Evolutionary conservation across 495 filamentous ascomycete species (phyloP).

Genomic region (Talaromyces proteolyticus): DNA sequence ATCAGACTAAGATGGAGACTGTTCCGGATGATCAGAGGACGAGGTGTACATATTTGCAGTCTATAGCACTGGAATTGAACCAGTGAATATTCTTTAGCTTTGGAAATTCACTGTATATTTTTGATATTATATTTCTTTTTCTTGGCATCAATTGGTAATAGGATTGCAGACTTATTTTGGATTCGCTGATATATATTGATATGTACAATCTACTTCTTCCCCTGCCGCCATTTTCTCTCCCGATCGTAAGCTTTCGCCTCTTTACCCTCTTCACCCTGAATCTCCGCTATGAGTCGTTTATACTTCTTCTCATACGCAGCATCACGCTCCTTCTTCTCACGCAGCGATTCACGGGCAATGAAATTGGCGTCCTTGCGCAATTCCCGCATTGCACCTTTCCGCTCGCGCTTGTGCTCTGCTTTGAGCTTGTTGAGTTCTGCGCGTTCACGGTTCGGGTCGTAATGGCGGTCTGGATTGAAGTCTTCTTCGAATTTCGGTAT

Average conservation of each 20-base stretch:
- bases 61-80: conserved; percentile 42
- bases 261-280: conserved; percentile 86
- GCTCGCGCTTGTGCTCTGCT: conserved; percentile 88
- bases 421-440: conserved; percentile 73
- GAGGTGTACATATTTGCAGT: conserved; percentile 48
- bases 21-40: conserved; percentile 36
- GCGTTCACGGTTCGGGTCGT: conserved; percentile 87
- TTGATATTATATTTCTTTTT: not conserved
- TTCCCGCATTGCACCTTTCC: conserved; percentile 91
- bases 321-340: conserved; percentile 88
- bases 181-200: no score
- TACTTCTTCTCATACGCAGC: conserved; percentile 91
- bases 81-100: conserved; percentile 29
- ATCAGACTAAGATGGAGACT: conserved; percentile 52
- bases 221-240: conserved; percentile 65
- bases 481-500: conserved; percentile 96
- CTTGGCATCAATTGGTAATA: no score
- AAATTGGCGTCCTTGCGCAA: conserved; percentile 91
- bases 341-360: conserved; percentile 79
- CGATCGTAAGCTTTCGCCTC: conserved; percentile 85
- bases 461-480: conserved; percentile 92
- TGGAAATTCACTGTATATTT: not conserved
- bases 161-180: no score
- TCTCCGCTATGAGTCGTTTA: conserved; percentile 83
- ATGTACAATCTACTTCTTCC: conserved; percentile 42